These are phyloP conservation scores for Eucalyptus caleyi DNA, from an alignment of 345 rosid species.

Conservation along the genomic window DNA sequence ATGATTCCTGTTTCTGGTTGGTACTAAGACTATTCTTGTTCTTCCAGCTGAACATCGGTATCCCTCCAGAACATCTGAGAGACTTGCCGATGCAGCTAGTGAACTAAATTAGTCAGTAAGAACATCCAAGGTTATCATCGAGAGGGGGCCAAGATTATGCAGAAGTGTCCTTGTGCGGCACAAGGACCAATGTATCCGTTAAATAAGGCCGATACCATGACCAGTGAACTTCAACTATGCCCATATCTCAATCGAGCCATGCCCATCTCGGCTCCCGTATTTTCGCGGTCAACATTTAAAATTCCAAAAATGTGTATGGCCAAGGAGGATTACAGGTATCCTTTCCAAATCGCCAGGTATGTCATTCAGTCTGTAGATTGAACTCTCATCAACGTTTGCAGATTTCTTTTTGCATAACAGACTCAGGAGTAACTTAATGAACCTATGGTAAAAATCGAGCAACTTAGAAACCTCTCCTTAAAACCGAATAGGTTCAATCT, in stretches of 20 bases:
- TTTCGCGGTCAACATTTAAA: background rate
- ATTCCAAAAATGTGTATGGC: background rate
- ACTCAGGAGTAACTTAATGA: background rate
- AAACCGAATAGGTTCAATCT: background rate
- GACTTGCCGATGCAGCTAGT: slow-evolving; percentile 15
- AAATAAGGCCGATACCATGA: background rate
- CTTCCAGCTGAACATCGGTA: slow-evolving; percentile 8
- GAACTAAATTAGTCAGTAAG: background rate
- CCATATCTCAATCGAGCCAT: background rate
- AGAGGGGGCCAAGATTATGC: background rate
- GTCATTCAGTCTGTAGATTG: background rate
- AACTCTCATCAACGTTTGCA: background rate
- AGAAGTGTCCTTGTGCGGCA: background rate
- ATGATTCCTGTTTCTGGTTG: background rate
- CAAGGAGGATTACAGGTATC: background rate
- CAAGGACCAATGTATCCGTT: background rate
- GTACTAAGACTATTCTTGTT: background rate
- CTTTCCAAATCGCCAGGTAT: background rate
- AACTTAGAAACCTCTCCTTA: background rate
- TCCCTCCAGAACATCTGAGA: slow-evolving; percentile 12
- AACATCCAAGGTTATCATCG: background rate
- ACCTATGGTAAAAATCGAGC: background rate
- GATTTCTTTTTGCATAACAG: background rate
- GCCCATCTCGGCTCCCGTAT: background rate
- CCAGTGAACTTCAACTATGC: background rate